A percentile compares a stretch with the other conserved stretches of the same genome.
Conservation (phyloP, 2,329 filamentous ascomycete genomes). For the Talaromyces sp. region DNA sequence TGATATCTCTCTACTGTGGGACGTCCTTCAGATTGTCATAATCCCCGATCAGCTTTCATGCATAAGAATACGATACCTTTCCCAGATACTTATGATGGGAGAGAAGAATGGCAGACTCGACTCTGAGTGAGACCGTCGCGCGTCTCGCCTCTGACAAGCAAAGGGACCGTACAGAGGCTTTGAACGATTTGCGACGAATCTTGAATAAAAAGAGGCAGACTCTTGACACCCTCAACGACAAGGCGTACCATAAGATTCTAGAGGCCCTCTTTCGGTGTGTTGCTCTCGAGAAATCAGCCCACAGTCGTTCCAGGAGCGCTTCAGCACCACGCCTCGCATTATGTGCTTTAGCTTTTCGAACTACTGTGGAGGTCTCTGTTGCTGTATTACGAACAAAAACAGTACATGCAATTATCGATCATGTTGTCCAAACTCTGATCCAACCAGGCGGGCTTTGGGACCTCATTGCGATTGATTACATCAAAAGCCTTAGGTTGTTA, state of each 20-base stretch:
- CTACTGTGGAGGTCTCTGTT: constrained; percentile 67
- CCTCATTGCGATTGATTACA: constrained; percentile 71
- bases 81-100: background rate
- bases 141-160: constrained; percentile 42
- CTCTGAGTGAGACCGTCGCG: constrained; percentile 40
- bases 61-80: background rate
- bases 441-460: constrained; percentile 60
- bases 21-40: background rate
- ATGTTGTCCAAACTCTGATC: constrained; percentile 73
- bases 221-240: constrained; percentile 60
- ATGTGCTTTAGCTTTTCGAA: constrained; percentile 68
- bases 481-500: constrained; percentile 68
- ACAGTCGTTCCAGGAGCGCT: constrained; percentile 53
- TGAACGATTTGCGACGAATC: constrained; percentile 56
- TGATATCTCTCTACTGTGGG: constrained; percentile 1
- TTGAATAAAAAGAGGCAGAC: constrained; percentile 47
- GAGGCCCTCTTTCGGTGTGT: constrained; percentile 74
- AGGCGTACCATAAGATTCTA: constrained; percentile 75
- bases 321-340: constrained; percentile 59
- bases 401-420: constrained; percentile 72
- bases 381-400: constrained; percentile 70
- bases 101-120: constrained; percentile 40
- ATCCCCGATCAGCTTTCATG: too few relatives aligned
- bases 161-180: constrained; percentile 49
- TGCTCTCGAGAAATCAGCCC: constrained; percentile 65